Conservation (phyloP, 306 rosid species). For the Acacia melanoxylon region DNA sequence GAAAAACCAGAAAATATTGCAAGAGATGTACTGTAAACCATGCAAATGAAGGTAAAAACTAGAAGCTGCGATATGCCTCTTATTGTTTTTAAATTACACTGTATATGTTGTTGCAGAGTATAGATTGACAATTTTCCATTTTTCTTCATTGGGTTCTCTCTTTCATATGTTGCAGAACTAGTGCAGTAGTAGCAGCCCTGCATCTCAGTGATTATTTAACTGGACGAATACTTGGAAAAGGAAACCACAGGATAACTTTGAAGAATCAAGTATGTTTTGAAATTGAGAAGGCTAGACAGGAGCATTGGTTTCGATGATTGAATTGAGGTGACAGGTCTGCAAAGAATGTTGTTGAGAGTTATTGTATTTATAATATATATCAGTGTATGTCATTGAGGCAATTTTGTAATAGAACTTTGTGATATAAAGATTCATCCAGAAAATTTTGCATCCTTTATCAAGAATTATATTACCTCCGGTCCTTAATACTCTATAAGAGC, state of each 20-base stretch:
- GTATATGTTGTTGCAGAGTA: constrained; percentile 30
- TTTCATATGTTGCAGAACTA: constrained; percentile 39
- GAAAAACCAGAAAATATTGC: constrained; percentile 34
- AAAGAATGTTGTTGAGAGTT: constrained; percentile 35
- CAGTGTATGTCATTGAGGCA: constrained; percentile 35
- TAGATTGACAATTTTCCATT: constrained; percentile 13
- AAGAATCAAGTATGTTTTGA: constrained; percentile 9
- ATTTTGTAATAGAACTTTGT: constrained; percentile 26
- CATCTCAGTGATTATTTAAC: constrained; percentile 23
- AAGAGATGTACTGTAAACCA: constrained; percentile 46
- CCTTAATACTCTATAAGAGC: too few relatives aligned
- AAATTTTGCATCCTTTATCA: constrained; percentile 12
- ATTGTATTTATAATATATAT: constrained; percentile 35
- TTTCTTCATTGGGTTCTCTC: constrained; percentile 26
- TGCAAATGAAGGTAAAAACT: constrained; percentile 19
- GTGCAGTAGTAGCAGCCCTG: constrained; percentile 41
- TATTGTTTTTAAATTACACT: constrained; percentile 35
- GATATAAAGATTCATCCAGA: constrained; percentile 33
- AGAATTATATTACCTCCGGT: background rate
- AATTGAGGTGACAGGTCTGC: constrained; percentile 44
- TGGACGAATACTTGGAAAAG: constrained; percentile 2
- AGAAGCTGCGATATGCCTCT: constrained; percentile 23
- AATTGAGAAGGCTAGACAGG: constrained; percentile 33
- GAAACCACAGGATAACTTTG: constrained; percentile 31
- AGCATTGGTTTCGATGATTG: constrained; percentile 36